These are phyloP conservation scores for Panus rudis DNA, from an alignment of 768 basidiomycete species.

Conservation along the genomic window DNA sequence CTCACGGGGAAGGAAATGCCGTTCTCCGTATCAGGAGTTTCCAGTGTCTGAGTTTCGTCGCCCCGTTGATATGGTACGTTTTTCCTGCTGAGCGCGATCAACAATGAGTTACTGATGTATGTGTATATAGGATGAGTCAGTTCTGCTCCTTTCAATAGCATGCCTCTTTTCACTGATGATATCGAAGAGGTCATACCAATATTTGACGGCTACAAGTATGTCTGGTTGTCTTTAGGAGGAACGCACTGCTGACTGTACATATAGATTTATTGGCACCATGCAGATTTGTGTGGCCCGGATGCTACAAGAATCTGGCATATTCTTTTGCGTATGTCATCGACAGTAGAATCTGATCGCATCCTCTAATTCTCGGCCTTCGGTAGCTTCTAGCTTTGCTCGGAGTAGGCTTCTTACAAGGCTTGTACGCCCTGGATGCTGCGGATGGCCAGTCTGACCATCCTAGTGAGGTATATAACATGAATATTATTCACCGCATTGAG, in stretches of 20 bases:
- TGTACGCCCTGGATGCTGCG: conserved; percentile 87
- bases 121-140: conserved; percentile 69
- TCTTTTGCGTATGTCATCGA: conserved; percentile 63
- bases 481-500: not conserved
- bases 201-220: conserved; percentile 75
- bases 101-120: not conserved
- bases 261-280: conserved; percentile 83
- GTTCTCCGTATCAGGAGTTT: conserved; percentile 62
- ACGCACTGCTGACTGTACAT: not conserved
- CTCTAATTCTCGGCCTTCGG: not conserved
- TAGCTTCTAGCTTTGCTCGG: conserved; percentile 78
- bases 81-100: not conserved
- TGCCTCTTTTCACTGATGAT: not conserved
- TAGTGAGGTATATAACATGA: conserved; percentile 32
- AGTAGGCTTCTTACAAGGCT: conserved; percentile 77
- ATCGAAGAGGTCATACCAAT: conserved; percentile 67
- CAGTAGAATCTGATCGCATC: not conserved
- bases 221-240: not conserved
- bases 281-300: conserved; percentile 91
- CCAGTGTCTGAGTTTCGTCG: conserved; percentile 81
- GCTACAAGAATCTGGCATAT: conserved; percentile 87
- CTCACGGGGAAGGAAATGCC: conserved; percentile 28
- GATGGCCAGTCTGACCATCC: conserved; percentile 65
- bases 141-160: conserved; percentile 3
- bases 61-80: conserved; percentile 80